Percentiles rank a stretch among this genome's conserved stretches.
These are phyloP conservation scores for Sporothrix pseudoabietina DNA, from an alignment of 2,329 filamentous ascomycete species.

Conservation along the genomic window DNA sequence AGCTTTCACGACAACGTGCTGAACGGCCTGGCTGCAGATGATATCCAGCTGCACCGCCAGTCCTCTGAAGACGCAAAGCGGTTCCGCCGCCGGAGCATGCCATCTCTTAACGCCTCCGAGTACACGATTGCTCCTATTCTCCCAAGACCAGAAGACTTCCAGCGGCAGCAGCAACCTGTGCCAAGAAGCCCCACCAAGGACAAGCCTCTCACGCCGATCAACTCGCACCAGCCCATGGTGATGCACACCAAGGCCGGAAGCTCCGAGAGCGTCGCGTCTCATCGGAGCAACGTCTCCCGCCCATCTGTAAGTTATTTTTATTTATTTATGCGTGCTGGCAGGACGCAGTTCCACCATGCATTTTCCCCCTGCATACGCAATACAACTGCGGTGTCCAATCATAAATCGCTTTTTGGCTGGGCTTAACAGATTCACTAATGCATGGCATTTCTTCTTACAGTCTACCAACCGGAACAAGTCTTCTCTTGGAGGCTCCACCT, in stretches of 20 bases:
- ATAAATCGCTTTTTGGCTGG: conserved; percentile 33
- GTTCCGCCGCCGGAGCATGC: conserved; percentile 81
- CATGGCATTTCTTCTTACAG: conserved; percentile 47
- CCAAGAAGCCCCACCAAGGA: conserved; percentile 45
- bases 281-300: conserved; percentile 60
- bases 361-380: conserved; percentile 8
- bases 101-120: conserved; percentile 59
- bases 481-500: conserved; percentile 52
- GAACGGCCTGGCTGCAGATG: conserved; percentile 63
- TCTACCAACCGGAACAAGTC: conserved; percentile 61
- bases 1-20: conserved; percentile 51
- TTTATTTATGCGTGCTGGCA: conserved; percentile 21
- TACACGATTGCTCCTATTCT: conserved; percentile 45
- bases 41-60: conserved; percentile 64
- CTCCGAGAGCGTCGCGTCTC: conserved; percentile 65
- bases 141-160: conserved; percentile 43
- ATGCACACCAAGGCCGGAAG: conserved; percentile 57
- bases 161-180: conserved; percentile 38
- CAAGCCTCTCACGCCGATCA: conserved; percentile 42
- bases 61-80: conserved; percentile 70
- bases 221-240: conserved; percentile 37
- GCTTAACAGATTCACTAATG: conserved; percentile 49
- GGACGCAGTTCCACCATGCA: conserved; percentile 25
- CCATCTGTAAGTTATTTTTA: conserved; percentile 60
- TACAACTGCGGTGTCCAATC: conserved; percentile 46